Evolutionary conservation across 306 rosid species (phyloP).

Genomic region (Senna tora): DNA sequence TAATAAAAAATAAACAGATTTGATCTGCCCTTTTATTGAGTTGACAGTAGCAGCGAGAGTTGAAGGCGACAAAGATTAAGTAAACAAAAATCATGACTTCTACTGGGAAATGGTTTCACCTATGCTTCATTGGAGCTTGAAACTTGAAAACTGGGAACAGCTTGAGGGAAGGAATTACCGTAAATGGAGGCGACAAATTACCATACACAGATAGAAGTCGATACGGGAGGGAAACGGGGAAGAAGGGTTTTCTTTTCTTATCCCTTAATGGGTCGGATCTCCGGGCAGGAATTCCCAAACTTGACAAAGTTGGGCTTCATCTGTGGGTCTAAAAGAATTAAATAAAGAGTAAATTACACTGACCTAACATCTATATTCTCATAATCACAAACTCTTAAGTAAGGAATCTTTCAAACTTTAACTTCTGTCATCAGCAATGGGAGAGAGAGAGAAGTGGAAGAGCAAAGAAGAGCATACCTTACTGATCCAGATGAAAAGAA

Average conservation of each 20-base stretch:
- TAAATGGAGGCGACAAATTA: slow-evolving; percentile 27
- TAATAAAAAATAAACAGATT: no score
- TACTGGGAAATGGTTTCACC: background rate
- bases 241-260: slow-evolving; percentile 22
- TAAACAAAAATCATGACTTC: background rate
- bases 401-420: no score
- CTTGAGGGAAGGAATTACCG: background rate
- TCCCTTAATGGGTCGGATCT: slow-evolving; percentile 18
- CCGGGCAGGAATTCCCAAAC: background rate
- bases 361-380: no score
- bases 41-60: background rate
- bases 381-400: no score
- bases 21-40: no score
- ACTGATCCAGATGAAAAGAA: no score
- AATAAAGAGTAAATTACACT: no score
- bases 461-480: no score
- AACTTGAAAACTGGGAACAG: background rate
- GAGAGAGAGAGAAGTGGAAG: no score
- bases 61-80: background rate
- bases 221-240: background rate
- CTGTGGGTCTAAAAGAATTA: background rate
- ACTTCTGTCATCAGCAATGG: no score
- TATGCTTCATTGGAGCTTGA: background rate
- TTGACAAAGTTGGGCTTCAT: background rate
- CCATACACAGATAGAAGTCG: slow-evolving; percentile 26